Percentiles rank a stretch among this genome's conserved stretches.
Evolutionary conservation across 2,329 filamentous ascomycete genomes (phyloP).

Genomic region (Tolypocladium amazonense): DNA sequence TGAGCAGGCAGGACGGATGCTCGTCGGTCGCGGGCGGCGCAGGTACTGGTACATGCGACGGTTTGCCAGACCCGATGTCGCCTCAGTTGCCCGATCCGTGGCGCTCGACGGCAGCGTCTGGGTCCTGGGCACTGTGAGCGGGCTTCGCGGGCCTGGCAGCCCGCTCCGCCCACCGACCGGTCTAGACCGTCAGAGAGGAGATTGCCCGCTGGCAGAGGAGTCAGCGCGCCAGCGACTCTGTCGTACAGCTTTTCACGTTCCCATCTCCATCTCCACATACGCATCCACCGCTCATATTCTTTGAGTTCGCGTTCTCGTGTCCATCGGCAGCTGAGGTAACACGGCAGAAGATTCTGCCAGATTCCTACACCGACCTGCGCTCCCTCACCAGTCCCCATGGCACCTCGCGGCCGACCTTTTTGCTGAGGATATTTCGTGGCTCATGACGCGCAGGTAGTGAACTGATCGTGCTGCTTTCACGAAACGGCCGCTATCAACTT

Average conservation of each 20-base stretch:
- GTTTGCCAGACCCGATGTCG: not conserved
- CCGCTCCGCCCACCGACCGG: not conserved
- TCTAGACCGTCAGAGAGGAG: not conserved
- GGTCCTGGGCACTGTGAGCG: too few relatives aligned
- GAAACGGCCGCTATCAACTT: not conserved
- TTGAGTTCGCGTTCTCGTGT: not conserved
- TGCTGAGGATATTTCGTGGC: not conserved
- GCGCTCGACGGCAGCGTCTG: too few relatives aligned
- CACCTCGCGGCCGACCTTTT: too few relatives aligned
- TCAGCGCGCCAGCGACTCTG: too few relatives aligned
- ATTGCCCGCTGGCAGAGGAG: not conserved
- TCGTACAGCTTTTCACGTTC: too few relatives aligned
- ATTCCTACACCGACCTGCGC: not conserved
- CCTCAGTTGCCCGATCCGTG: not conserved
- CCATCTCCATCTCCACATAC: not conserved
- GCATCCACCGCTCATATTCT: not conserved
- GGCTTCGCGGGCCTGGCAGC: too few relatives aligned
- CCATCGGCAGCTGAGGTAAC: not conserved
- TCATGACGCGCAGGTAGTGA: not conserved
- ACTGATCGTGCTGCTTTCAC: not conserved
- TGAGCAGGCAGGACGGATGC: not conserved
- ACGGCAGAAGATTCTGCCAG: not conserved
- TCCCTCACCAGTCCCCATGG: not conserved
- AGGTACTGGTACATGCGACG: not conserved
- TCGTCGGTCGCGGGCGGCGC: not conserved